These are phyloP conservation scores for Cytospora piceae DNA, from an alignment of 2,329 filamentous ascomycete species.

Conservation along the genomic window DNA sequence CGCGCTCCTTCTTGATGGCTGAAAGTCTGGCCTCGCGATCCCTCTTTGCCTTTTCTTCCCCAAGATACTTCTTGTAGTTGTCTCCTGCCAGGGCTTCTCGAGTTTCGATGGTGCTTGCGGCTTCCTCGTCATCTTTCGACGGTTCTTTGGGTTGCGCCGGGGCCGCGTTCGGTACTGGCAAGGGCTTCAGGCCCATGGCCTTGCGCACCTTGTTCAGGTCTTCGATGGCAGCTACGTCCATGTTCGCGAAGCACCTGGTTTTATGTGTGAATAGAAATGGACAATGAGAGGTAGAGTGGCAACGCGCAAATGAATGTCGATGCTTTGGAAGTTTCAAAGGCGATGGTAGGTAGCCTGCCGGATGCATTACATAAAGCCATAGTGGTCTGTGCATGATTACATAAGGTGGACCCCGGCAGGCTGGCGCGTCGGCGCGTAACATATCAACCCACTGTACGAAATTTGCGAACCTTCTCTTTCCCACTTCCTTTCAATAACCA, in stretches of 20 bases:
- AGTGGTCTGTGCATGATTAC: conserved; percentile 15
- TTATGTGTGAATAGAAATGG: neutral
- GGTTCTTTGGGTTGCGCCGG: conserved; percentile 42
- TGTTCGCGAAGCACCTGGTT: conserved; percentile 38
- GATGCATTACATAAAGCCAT: neutral
- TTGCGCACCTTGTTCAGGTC: conserved; percentile 92
- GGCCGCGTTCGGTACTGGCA: conserved; percentile 76
- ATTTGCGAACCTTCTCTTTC: conserved; percentile 37
- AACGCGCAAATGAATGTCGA: neutral
- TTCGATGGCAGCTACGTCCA: conserved; percentile 78
- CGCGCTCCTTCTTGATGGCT: conserved; percentile 84
- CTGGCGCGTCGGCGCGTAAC: conserved; percentile 2
- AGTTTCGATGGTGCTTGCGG: conserved; percentile 81
- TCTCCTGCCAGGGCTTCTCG: conserved; percentile 73
- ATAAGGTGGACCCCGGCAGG: conserved; percentile 3
- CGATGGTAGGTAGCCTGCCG: neutral
- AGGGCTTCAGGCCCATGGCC: conserved; percentile 85
- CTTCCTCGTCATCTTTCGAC: conserved; percentile 63
- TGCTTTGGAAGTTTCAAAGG: neutral
- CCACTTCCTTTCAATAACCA: conserved; percentile 49
- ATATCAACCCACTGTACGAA: neutral
- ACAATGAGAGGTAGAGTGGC: neutral
- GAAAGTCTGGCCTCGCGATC: conserved; percentile 80
- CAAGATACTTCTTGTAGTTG: conserved; percentile 69
- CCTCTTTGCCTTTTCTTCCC: conserved; percentile 76